Percentiles rank a stretch among this genome's conserved stretches.
Conservation (phyloP, 345 rosid species). For the Heritiera fomes region DNA sequence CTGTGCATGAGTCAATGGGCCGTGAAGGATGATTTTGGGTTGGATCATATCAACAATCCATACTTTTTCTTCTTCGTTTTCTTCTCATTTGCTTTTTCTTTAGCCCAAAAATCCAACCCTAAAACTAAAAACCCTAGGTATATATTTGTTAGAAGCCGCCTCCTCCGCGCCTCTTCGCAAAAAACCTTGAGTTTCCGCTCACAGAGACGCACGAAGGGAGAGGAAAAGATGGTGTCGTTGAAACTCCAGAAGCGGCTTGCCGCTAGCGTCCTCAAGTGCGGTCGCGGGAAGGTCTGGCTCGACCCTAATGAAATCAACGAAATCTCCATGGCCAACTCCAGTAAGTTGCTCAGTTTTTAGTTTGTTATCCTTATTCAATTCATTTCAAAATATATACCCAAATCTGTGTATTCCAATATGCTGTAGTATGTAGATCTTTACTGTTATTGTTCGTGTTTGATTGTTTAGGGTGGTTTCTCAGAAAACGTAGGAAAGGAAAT, state of each 20-base stretch:
- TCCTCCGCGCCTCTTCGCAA: neutral
- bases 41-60: neutral
- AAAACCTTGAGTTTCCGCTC: constrained; percentile 24
- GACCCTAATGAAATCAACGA: constrained; percentile 65
- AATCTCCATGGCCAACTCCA: constrained; percentile 78
- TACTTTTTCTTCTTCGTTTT: neutral
- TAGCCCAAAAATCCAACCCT: constrained; percentile 31
- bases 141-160: neutral
- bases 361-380: neutral
- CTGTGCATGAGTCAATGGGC: too few relatives aligned
- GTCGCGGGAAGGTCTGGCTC: constrained; percentile 66
- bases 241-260: constrained; percentile 75
- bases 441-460: neutral
- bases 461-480: neutral
- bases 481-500: constrained; percentile 1
- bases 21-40: neutral
- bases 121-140: neutral
- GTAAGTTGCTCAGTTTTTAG: constrained; percentile 30
- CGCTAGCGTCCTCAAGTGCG: constrained; percentile 70
- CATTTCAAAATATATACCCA: neutral
- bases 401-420: neutral
- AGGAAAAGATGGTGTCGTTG: constrained; percentile 53
- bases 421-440: neutral
- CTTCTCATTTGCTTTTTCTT: too few relatives aligned
- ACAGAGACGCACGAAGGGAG: constrained; percentile 3